Base-by-base conservation (phyloP, 2,329 filamentous ascomycete genomes). In the Aspergillus texensis region DNA sequence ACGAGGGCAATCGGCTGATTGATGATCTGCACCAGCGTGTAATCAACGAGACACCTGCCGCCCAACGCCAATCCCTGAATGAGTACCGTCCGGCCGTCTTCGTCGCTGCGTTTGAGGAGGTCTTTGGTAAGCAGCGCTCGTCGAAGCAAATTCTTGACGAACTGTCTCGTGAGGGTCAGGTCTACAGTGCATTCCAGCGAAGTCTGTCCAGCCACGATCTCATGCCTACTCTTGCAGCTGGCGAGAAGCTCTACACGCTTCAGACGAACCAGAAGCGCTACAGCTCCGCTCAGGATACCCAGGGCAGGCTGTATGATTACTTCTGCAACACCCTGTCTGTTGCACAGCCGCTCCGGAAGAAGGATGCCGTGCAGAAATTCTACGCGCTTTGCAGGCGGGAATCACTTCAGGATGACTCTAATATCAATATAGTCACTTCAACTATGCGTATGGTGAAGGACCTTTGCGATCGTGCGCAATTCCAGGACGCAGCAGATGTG, bases 1-100 rank as follows among this genome's bases (percentile, higher is more conserved):
- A 78, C 32, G 75, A 80, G 52, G 79, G 79, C 60, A 72, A 78
- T 63, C 71, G 78, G 46, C 66, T 85, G 4, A 76, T 83, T 6
- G 75, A 81, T 39, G 80, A 84, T 63, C 70, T 85, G 16, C 83
- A 82, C 63, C 78, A 80, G 57, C 82, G 84, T 62, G 78, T 85
- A n/a, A 79, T 85, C 34, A 80, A 81, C 26, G 78, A 79, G 41
- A 79, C 82, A 45, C 68, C 77, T 45, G 70, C 70, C 8, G 70
- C 71, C 2, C 69, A 69, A 36, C 68, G 66, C 8, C 69, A 68
- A 45, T 57, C 68, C 1, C 61, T 78, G 63, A 70, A 76, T 58
- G 72, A 78, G 65, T 71, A 74, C 63, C 64, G 72, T 1, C 78
- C 79, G 10, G 81, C 81, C 11, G 75, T 82, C 3, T 84, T 84